Evolutionary conservation across 2,329 filamentous ascomycete genomes (phyloP).

Genomic region (Aspergillus eucalypticola): DNA sequence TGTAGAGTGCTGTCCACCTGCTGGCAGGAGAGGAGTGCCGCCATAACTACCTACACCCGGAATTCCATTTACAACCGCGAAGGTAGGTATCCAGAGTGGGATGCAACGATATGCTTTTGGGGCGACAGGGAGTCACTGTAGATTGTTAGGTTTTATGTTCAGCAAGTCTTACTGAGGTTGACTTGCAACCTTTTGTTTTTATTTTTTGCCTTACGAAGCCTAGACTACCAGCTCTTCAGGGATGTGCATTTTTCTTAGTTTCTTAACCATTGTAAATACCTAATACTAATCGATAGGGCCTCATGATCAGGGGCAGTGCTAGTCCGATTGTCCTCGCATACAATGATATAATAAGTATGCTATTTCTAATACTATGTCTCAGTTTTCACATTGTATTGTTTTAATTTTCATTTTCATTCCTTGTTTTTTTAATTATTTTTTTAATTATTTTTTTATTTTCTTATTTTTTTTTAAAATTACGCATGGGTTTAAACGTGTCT

Average conservation of each 20-base stretch:
- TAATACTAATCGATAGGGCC: background rate
- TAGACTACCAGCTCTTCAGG: background rate
- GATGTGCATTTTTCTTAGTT: background rate
- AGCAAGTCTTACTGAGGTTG: background rate
- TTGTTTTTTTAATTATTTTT: background rate
- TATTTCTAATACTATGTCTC: background rate
- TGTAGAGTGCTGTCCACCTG: conserved; percentile 39
- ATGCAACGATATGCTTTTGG: background rate
- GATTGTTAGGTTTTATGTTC: conserved; percentile 1
- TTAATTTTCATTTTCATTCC: background rate
- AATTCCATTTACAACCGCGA: conserved; percentile 21
- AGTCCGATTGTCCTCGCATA: background rate
- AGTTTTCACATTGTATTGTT: background rate
- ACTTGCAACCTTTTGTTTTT: background rate
- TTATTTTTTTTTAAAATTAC: no score
- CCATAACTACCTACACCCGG: conserved; percentile 29
- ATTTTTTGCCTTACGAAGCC: background rate
- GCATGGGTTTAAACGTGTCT: background rate
- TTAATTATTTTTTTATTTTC: background rate
- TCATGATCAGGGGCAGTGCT: background rate
- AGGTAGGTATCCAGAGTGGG: background rate
- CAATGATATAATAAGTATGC: background rate
- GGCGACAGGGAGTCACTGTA: background rate
- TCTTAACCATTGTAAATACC: background rate
- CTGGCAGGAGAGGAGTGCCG: conserved; percentile 31